Percentiles rank a stretch among this genome's conserved stretches.
These are phyloP conservation scores for Ogataea saltuana DNA, from an alignment of 805 yeast genomes.

Conservation along the genomic window DNA sequence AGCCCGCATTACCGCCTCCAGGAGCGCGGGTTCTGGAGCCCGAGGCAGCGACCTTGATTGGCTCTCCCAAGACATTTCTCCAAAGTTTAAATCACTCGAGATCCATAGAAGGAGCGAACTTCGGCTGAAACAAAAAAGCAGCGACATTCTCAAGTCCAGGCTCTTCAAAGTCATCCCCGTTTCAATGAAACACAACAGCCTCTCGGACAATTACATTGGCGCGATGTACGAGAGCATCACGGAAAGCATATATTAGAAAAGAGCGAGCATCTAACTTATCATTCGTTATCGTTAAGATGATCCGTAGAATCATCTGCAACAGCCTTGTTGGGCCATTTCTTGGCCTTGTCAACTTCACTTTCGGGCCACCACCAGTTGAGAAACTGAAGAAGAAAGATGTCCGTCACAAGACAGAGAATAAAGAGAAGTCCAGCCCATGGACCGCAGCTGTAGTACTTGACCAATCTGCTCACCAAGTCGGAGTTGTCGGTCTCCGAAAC, in stretches of 20 bases:
- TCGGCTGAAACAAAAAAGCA: slow-evolving; percentile 1
- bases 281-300: too few relatives aligned
- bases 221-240: background rate
- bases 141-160: background rate
- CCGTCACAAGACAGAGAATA: slow-evolving; percentile 78
- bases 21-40: background rate
- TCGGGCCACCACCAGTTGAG: slow-evolving; percentile 74
- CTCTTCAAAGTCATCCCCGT: background rate
- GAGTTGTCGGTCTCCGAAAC: slow-evolving; percentile 25
- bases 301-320: background rate
- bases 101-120: background rate
- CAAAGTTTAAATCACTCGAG: background rate
- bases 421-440: slow-evolving; percentile 86
- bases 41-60: slow-evolving; percentile 2
- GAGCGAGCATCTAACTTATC: background rate
- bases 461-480: slow-evolving; percentile 57
- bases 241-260: slow-evolving; percentile 1
- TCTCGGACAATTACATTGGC: background rate
- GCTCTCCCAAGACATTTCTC: slow-evolving; percentile 5
- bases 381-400: slow-evolving; percentile 60
- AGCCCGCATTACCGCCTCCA: slow-evolving; percentile 6
- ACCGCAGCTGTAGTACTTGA: slow-evolving; percentile 67
- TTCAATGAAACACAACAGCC: background rate
- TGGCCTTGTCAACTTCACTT: slow-evolving; percentile 66
- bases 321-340: slow-evolving; percentile 69